phyloP scores from a whole-genome alignment of 2,329 filamentous ascomycete species.

The Fusarium abutilonis region DNA sequence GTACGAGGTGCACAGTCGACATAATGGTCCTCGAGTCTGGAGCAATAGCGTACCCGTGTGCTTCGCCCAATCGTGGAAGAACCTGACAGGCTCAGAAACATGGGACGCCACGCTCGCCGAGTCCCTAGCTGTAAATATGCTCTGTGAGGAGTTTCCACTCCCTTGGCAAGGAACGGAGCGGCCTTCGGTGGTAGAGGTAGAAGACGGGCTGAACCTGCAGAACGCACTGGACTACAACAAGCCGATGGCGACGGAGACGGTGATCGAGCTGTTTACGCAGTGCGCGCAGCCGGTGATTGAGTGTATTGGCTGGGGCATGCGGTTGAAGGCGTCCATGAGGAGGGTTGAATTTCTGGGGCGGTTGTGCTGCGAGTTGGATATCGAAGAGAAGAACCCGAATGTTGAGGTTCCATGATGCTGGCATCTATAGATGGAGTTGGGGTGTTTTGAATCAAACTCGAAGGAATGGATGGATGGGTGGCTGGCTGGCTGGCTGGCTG shows the following conservation, averaged over 20 bases:
- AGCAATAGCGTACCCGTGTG: constrained; percentile 44
- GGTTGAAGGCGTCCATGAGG: constrained; percentile 39
- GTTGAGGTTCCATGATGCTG: constrained; percentile 28
- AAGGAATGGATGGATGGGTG: too few relatives aligned
- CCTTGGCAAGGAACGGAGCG: constrained; percentile 38
- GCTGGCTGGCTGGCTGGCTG: too few relatives aligned
- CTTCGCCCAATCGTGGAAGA: constrained; percentile 43
- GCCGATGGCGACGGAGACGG: constrained; percentile 37
- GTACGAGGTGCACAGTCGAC: constrained; percentile 41
- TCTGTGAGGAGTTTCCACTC: constrained; percentile 42
- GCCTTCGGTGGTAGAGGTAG: constrained; percentile 41
- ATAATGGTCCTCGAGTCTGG: constrained; percentile 40
- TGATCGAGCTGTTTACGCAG: constrained; percentile 42
- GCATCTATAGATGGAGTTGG: constrained; percentile 31
- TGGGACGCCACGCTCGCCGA: constrained; percentile 38
- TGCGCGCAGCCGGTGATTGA: constrained; percentile 39
- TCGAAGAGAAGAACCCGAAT: constrained; percentile 39
- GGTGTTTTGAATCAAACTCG: constrained; percentile 1
- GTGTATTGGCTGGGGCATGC: constrained; percentile 38
- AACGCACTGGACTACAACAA: constrained; percentile 35
- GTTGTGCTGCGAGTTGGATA: constrained; percentile 42
- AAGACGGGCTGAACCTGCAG: constrained; percentile 39
- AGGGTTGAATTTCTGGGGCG: constrained; percentile 40
- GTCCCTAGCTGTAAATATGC: constrained; percentile 41
- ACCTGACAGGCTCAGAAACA: constrained; percentile 36